Percentiles rank a stretch among this genome's conserved stretches.
These are phyloP conservation scores for Mycogone perniciosa DNA, from an alignment of 2,329 filamentous ascomycete genomes.

Conservation along the genomic window DNA sequence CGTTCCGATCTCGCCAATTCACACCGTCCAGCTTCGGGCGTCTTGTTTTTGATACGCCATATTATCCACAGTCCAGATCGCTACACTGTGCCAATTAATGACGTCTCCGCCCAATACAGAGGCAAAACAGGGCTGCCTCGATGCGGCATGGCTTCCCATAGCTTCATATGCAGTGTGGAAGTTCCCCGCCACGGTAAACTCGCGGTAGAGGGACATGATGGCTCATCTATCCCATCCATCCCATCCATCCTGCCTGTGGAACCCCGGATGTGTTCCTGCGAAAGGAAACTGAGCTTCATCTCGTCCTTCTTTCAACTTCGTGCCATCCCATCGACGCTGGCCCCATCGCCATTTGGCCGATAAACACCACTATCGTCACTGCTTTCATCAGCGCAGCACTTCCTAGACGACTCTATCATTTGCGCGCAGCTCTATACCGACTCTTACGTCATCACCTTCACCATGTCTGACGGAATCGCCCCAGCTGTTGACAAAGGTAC, in stretches of 20 bases:
- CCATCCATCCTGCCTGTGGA: slow-evolving; percentile 10
- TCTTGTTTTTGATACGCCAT: neutral
- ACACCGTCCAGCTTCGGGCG: slow-evolving; percentile 9
- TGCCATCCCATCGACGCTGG: neutral
- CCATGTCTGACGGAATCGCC: slow-evolving; percentile 30
- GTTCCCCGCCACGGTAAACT: slow-evolving; percentile 20
- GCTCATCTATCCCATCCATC: neutral
- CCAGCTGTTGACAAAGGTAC: slow-evolving; percentile 32
- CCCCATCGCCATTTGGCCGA: neutral
- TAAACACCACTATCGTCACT: neutral
- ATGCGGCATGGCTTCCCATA: slow-evolving; percentile 10
- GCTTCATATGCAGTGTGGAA: slow-evolving; percentile 9
- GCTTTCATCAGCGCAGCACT: neutral
- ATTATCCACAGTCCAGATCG: neutral
- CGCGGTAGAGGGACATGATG: slow-evolving; percentile 19
- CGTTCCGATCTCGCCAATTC: slow-evolving; percentile 15
- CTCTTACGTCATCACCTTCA: slow-evolving; percentile 29
- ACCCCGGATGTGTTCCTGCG: slow-evolving; percentile 4
- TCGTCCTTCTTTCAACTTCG: neutral
- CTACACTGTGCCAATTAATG: slow-evolving; percentile 9
- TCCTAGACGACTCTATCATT: neutral
- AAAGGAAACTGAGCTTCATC: slow-evolving; percentile 3
- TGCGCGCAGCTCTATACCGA: neutral
- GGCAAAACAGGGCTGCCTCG: slow-evolving; percentile 8
- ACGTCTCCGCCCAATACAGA: slow-evolving; percentile 1